Percentiles rank a stretch among this genome's conserved stretches.
Conservation (phyloP, 768 basidiomycete genomes). For the Pisolithus albus region DNA sequence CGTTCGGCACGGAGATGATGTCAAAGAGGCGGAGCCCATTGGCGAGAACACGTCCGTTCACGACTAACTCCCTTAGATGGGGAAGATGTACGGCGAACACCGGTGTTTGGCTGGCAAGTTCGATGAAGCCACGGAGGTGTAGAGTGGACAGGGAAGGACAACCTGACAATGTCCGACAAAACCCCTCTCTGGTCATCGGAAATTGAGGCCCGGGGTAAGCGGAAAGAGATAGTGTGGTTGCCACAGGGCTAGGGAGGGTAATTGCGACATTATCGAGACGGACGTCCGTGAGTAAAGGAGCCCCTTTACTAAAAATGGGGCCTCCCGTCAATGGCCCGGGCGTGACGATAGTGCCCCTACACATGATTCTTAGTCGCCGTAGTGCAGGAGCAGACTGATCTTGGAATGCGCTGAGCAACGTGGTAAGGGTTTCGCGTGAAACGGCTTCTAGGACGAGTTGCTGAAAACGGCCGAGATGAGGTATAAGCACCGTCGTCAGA, state of each 20-base stretch:
- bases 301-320: constrained; percentile 24
- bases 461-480: constrained; percentile 24
- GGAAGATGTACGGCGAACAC: constrained; percentile 19
- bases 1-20: constrained; percentile 25
- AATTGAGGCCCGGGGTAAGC: constrained; percentile 29
- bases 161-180: constrained; percentile 13
- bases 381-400: constrained; percentile 22
- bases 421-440: constrained; percentile 24
- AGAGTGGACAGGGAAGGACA: constrained; percentile 19
- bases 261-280: constrained; percentile 28
- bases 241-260: constrained; percentile 14
- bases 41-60: constrained; percentile 23
- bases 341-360: constrained; percentile 22
- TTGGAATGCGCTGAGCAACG: constrained; percentile 18
- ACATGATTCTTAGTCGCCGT: constrained; percentile 23
- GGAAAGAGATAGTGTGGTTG: constrained; percentile 26
- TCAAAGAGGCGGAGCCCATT: constrained; percentile 27
- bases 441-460: constrained; percentile 25
- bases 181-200: constrained; percentile 19
- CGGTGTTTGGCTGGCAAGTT: constrained; percentile 16
- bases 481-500: constrained; percentile 20
- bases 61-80: constrained; percentile 23
- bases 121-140: constrained; percentile 27
- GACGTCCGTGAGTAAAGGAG: constrained; percentile 25
- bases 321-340: constrained; percentile 20